phyloP scores from a whole-genome alignment of 73 alveolate species.

The Stentor coeruleus region DNA sequence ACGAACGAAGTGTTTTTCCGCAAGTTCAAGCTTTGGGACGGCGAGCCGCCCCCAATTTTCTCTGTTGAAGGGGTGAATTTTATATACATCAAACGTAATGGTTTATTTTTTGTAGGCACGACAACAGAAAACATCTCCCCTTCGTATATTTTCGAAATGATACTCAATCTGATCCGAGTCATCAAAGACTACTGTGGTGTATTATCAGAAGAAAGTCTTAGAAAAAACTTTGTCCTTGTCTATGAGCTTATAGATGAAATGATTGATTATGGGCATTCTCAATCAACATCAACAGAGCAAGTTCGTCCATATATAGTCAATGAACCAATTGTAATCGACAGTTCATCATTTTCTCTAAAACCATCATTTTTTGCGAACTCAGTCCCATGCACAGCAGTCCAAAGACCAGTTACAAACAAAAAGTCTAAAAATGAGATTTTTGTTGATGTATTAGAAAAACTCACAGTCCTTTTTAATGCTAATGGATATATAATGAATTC shows the following conservation, averaged over 20 bases:
- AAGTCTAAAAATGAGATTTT: conserved; percentile 88
- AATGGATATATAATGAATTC: conserved; percentile 94
- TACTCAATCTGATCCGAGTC: conserved; percentile 57
- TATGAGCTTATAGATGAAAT: conserved; percentile 78
- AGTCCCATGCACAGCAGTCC: conserved; percentile 25
- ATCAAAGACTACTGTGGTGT: conserved; percentile 68
- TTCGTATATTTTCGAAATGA: conserved; percentile 49
- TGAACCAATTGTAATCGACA: conserved; percentile 57
- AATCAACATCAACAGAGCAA: conserved; percentile 75
- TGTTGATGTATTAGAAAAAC: conserved; percentile 95
- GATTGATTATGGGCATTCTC: conserved; percentile 83
- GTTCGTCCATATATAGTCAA: conserved; percentile 65
- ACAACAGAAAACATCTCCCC: conserved; percentile 57
- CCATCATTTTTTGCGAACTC: conserved; percentile 29
- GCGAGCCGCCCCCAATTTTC: conserved; percentile 67
- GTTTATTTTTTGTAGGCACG: conserved; percentile 56
- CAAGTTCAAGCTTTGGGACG: conserved; percentile 57
- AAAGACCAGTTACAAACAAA: conserved; percentile 29
- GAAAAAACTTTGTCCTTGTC: conserved; percentile 64
- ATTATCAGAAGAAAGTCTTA: conserved; percentile 56
- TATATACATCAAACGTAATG: conserved; percentile 53
- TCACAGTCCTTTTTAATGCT: conserved; percentile 92
- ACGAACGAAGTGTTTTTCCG: conserved; percentile 56
- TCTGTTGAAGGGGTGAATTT: conserved; percentile 60
- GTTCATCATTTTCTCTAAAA: conserved; percentile 34